phyloP scores from a whole-genome alignment of 345 rosid species.

The Tarenaya hassleriana region DNA sequence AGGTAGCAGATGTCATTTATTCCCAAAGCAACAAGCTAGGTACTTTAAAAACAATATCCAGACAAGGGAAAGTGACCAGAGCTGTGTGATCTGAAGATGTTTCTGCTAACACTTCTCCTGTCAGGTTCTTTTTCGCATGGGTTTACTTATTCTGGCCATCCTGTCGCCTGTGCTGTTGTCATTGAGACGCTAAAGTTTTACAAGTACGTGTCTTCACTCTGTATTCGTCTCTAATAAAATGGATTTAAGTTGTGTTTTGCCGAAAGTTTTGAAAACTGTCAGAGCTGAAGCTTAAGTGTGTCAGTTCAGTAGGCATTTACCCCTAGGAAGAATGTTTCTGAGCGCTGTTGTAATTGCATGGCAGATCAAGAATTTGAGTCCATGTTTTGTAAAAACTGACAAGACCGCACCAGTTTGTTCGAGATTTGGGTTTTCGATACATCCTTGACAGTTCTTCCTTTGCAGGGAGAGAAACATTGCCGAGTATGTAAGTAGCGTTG shows the following conservation, averaged over 20 bases:
- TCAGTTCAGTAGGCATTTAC: no score
- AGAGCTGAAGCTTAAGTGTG: not conserved
- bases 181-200: slow-evolving; percentile 68
- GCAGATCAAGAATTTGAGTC: no score
- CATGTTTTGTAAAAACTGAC: no score
- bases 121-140: slow-evolving; percentile 89
- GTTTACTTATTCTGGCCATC: slow-evolving; percentile 95
- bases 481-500: slow-evolving; percentile 47
- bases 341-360: no score
- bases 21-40: slow-evolving; percentile 97
- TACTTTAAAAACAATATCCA: slow-evolving; percentile 25
- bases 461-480: slow-evolving; percentile 74
- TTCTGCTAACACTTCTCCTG: not conserved
- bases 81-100: slow-evolving; percentile 7
- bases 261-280: slow-evolving; percentile 1
- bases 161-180: slow-evolving; percentile 90
- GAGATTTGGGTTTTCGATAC: not conserved
- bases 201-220: slow-evolving; percentile 38
- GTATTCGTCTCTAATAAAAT: not conserved
- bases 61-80: not conserved
- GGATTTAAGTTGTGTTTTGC: not conserved
- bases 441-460: slow-evolving; percentile 5
- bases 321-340: no score
- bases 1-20: slow-evolving; percentile 75
- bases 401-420: not conserved